Conservation (phyloP, 2,329 filamentous ascomycete species). For the Aspergillus pseudoglaucus region DNA sequence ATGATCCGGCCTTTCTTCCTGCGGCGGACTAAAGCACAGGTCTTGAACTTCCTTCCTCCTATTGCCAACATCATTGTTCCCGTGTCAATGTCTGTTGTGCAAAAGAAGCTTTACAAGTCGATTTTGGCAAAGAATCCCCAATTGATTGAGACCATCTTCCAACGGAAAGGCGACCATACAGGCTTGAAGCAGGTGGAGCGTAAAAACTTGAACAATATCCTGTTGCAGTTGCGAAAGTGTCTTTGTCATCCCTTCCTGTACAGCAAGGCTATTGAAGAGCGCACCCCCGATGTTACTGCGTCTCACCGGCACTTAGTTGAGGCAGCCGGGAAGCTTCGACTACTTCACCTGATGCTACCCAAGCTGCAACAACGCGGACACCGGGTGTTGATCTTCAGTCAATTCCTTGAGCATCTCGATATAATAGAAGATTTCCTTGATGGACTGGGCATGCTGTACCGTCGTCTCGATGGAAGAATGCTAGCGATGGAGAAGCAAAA, state of each 20-base stretch:
- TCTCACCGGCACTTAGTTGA: slow-evolving; percentile 79
- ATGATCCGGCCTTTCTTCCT: slow-evolving; percentile 69
- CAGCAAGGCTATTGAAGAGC: slow-evolving; percentile 82
- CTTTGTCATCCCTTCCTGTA: slow-evolving; percentile 96
- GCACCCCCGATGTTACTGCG: slow-evolving; percentile 52
- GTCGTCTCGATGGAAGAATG: slow-evolving; percentile 80
- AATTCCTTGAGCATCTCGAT: slow-evolving; percentile 80
- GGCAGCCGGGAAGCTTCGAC: slow-evolving; percentile 79
- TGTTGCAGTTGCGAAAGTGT: slow-evolving; percentile 91
- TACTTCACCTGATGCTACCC: slow-evolving; percentile 79
- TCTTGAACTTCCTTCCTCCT: slow-evolving; percentile 83
- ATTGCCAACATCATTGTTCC: slow-evolving; percentile 94
- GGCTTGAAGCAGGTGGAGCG: slow-evolving; percentile 61
- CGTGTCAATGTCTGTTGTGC: slow-evolving; percentile 87
- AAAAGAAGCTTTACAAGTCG: slow-evolving; percentile 89
- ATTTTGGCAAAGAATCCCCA: slow-evolving; percentile 88
- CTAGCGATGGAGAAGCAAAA: slow-evolving; percentile 83
- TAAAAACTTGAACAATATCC: slow-evolving; percentile 81
- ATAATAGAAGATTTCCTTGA: slow-evolving; percentile 88
- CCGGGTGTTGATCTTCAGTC: slow-evolving; percentile 89
- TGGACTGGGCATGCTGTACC: slow-evolving; percentile 64
- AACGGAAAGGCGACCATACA: slow-evolving; percentile 50
- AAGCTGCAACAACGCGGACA: slow-evolving; percentile 81
- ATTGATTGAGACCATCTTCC: slow-evolving; percentile 78
- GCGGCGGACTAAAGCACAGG: slow-evolving; percentile 79